A percentile compares a stretch with the other conserved stretches of the same genome.
Conservation (phyloP, 2,329 filamentous ascomycete species). For the Pseudopithomyces chartarum region DNA sequence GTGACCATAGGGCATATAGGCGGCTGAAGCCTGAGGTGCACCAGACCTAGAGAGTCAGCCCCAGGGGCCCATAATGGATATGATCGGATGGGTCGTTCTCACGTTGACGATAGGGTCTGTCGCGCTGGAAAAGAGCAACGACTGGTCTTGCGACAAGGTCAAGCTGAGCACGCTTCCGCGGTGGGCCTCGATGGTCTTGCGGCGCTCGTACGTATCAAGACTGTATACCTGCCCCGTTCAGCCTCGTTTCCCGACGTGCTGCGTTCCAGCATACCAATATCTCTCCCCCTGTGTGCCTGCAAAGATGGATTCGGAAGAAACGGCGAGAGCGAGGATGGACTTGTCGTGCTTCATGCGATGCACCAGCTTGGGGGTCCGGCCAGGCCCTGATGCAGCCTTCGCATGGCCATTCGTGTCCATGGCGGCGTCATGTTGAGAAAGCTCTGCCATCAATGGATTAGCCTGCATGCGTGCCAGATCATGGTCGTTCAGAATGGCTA, state of each 20-base stretch:
- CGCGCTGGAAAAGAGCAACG: slow-evolving; percentile 86
- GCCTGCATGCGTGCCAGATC: slow-evolving; percentile 21
- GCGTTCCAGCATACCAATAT: slow-evolving; percentile 65
- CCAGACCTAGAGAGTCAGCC: slow-evolving; percentile 66
- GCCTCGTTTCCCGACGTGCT: slow-evolving; percentile 1
- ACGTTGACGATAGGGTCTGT: slow-evolving; percentile 92
- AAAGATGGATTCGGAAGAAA: slow-evolving; percentile 82
- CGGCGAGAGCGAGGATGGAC: slow-evolving; percentile 80
- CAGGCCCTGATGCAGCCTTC: slow-evolving; percentile 7
- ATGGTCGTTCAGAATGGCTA: slow-evolving; percentile 27
- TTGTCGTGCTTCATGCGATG: slow-evolving; percentile 78
- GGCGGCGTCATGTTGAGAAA: slow-evolving; percentile 29
- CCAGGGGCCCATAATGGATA: background rate
- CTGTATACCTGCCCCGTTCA: slow-evolving; percentile 69
- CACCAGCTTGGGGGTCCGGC: slow-evolving; percentile 63
- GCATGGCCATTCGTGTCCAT: slow-evolving; percentile 21
- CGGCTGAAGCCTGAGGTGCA: slow-evolving; percentile 75
- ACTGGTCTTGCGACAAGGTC: slow-evolving; percentile 74
- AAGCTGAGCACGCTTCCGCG: slow-evolving; percentile 88
- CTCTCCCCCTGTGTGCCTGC: slow-evolving; percentile 93
- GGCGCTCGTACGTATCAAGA: slow-evolving; percentile 82
- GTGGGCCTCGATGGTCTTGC: slow-evolving; percentile 82
- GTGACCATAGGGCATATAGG: slow-evolving; percentile 88
- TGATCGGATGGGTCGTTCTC: slow-evolving; percentile 14
- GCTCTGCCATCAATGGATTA: slow-evolving; percentile 36